Base-by-base conservation (phyloP, 2,329 filamentous ascomycete species). In the Dactylella cylindrospora region DNA sequence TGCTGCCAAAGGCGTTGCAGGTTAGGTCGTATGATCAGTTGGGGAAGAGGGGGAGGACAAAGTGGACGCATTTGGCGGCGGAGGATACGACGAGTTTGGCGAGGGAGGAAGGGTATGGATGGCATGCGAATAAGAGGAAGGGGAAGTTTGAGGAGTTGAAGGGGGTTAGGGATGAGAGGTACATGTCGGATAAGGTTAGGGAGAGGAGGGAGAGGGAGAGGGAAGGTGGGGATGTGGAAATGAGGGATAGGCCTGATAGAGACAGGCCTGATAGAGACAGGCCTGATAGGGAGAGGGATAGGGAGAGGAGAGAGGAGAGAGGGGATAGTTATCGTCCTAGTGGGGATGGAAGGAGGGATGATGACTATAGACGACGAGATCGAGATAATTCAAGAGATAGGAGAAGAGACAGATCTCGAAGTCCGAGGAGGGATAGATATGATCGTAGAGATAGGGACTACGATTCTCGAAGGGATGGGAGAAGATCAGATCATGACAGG, bases 21-120 rank as follows among this genome's bases (percentile, higher is more conserved):
- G 83, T 94, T 69, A 79, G 93, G 53, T 93, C 97, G 73, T 89
- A 93, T 85, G 91, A 90, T 10, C 91, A 90, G 75, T 74, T 98
- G 20, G 93, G 93, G 17, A 88, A 86, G 75, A 95, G 95, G 76
- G 91, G 93, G 15, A 83, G 88, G 22, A 90, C 89, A 5, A 88
- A 86, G 73, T 97, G 97, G 74, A 86, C 81, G 68, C 93, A 98
- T 73, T 79, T 98, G 70, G 84, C 84, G 71, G 82, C 78, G 10
- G 91, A 98, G 74, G 93, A 98, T 73, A 98, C 93, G 0, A 93
- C 93, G 0, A 78, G 80, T 23, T 96, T 90, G 85, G 91, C 85
- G 3, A 43, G 20, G 61, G 66, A 45, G 47, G 65, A 50, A 64
- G 66, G 67, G 46, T 68, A 67, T 33, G 67, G 64, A 25, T 78